Evolutionary conservation across 345 rosid genomes (phyloP).

Genomic region (Eucalyptus melliodora): DNA sequence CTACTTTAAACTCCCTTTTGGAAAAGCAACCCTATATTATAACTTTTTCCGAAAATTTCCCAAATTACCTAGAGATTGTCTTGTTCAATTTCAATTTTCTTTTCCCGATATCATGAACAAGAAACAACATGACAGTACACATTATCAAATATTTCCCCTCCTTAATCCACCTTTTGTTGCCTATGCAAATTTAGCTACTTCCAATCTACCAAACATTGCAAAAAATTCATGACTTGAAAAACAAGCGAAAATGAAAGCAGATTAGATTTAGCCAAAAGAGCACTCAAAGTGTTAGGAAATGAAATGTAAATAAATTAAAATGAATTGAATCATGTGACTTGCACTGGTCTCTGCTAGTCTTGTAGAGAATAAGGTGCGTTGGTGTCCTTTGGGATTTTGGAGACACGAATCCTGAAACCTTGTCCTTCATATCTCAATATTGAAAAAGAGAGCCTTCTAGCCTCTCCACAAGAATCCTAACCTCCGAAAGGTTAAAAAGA

Average conservation of each 20-base stretch:
- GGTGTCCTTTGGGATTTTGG: constrained; percentile 75
- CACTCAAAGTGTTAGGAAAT: not conserved
- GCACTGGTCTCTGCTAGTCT: constrained; percentile 43
- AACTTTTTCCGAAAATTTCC: not conserved
- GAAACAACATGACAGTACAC: not conserved
- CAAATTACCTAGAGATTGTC: not conserved
- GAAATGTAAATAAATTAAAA: not conserved
- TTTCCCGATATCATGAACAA: not conserved
- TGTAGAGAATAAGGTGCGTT: constrained; percentile 66
- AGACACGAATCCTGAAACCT: constrained; percentile 80
- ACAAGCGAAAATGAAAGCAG: not conserved
- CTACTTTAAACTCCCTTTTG: not conserved
- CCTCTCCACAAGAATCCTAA: not conserved
- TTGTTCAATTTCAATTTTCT: constrained; percentile 1
- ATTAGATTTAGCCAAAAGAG: not conserved
- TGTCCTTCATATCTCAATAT: constrained; percentile 57
- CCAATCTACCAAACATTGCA: constrained; percentile 56
- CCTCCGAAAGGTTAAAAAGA: not conserved
- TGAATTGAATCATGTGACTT: too few species aligned
- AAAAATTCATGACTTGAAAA: constrained; percentile 51
- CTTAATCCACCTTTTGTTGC: not conserved
- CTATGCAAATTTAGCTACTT: constrained; percentile 7
- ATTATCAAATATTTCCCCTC: not conserved
- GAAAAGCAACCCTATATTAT: not conserved
- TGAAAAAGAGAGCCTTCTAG: not conserved